A percentile compares a stretch with the other conserved stretches of the same genome.
phyloP scores from a whole-genome alignment of 495 filamentous ascomycete species.

The Echria macrotheca region DNA sequence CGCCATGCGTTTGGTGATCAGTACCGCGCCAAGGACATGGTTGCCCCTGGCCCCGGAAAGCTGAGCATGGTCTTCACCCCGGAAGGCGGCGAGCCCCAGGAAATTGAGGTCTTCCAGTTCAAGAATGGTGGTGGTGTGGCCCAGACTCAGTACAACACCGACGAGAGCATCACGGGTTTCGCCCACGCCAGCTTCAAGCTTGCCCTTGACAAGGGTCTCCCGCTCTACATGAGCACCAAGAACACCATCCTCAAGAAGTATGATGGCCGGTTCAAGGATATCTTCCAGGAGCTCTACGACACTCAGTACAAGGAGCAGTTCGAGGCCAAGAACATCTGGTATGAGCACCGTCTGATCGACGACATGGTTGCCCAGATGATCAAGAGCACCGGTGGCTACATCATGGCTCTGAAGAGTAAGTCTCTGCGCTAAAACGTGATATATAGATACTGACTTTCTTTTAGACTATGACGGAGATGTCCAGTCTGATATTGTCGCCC shows the following conservation, averaged over 20 bases:
- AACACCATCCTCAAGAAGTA: conserved; percentile 99
- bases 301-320: conserved; percentile 79
- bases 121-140: conserved; percentile 76
- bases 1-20: conserved; percentile 98
- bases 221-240: conserved; percentile 98
- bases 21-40: conserved; percentile 89
- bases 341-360: conserved; percentile 97
- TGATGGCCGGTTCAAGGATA: conserved; percentile 97
- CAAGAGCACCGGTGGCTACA: conserved; percentile 89
- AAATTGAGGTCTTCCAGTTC: conserved; percentile 87
- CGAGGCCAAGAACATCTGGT: conserved; percentile 90
- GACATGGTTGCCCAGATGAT: conserved; percentile 99
- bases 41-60: conserved; percentile 74
- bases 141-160: conserved; percentile 95
- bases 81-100: conserved; percentile 70
- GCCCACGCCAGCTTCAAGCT: conserved; percentile 95
- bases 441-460: not conserved
- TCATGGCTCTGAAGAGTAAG: conserved; percentile 97
- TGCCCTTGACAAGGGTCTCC: conserved; percentile 76
- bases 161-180: conserved; percentile 89
- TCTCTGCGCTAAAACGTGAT: conserved; percentile 6
- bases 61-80: conserved; percentile 94
- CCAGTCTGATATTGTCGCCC: conserved; percentile 95
- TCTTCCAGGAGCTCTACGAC: conserved; percentile 97
- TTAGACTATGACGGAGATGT: conserved; percentile 97